phyloP scores from a whole-genome alignment of 352 stramenopile species.

The Globisporangium alternatum region DNA sequence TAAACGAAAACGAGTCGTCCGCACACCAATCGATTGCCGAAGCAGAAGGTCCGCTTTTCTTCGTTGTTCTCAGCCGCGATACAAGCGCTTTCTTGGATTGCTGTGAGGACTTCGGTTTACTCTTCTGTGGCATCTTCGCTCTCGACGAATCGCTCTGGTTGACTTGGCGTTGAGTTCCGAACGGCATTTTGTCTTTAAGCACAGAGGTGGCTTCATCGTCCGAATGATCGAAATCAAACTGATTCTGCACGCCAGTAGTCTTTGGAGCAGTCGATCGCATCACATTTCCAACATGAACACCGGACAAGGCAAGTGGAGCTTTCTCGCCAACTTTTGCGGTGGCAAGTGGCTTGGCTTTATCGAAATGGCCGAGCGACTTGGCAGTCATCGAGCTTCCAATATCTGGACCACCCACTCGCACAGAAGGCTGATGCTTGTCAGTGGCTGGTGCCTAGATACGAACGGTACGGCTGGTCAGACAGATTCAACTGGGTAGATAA shows the following conservation, averaged over 20 bases:
- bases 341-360: neutral
- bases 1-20: slow-evolving; percentile 6
- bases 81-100: slow-evolving; percentile 1
- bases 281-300: neutral
- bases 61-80: slow-evolving; percentile 3
- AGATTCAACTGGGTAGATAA: neutral
- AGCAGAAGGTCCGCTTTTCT: slow-evolving; percentile 7
- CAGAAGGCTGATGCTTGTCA: neutral
- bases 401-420: neutral
- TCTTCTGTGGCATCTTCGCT: neutral
- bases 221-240: slow-evolving; percentile 5
- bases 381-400: neutral
- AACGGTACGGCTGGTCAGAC: neutral
- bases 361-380: neutral
- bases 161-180: neutral
- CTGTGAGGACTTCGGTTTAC: slow-evolving; percentile 7
- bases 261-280: neutral
- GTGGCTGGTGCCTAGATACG: neutral
- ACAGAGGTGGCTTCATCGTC: neutral
- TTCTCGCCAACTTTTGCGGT: neutral
- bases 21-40: slow-evolving; percentile 8
- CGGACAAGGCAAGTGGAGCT: slow-evolving; percentile 3
- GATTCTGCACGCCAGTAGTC: neutral
- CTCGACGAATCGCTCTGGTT: neutral
- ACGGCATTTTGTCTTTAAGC: neutral